phyloP scores from a whole-genome alignment of 2,329 filamentous ascomycete species.

The Talaromyces sp. region DNA sequence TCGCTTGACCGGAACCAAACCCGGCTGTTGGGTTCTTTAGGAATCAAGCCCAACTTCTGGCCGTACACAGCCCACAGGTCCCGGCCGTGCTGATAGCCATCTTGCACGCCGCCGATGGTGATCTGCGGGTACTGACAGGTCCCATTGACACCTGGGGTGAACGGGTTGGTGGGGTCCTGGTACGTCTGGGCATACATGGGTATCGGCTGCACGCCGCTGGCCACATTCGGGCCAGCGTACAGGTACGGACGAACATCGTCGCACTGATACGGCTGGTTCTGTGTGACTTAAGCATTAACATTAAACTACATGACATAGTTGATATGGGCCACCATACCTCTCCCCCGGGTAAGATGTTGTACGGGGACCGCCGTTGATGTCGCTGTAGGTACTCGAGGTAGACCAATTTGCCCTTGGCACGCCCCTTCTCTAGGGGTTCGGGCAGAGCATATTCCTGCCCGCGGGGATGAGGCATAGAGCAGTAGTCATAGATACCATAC shows the following conservation, averaged over 20 bases:
- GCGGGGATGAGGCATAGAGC: conserved; percentile 36
- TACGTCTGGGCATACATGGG: conserved; percentile 33
- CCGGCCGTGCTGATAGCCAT: conserved; percentile 33
- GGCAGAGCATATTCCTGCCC: conserved; percentile 26
- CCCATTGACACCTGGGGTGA: conserved; percentile 24
- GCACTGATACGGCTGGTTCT: conserved; percentile 35
- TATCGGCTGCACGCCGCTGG: conserved; percentile 17
- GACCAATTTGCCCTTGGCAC: conserved; percentile 25
- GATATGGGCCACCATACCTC: conserved; percentile 20
- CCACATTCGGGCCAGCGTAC: conserved; percentile 22
- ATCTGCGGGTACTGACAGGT: conserved; percentile 36
- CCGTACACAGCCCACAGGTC: conserved; percentile 31
- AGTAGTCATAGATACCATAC: conserved; percentile 34
- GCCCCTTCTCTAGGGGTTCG: conserved; percentile 20
- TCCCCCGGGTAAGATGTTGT: conserved; percentile 34
- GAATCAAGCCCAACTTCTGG: conserved; percentile 26
- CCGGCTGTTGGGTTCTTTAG: conserved; percentile 19
- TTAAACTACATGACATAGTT: neutral
- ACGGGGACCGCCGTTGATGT: conserved; percentile 34
- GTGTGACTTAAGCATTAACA: neutral
- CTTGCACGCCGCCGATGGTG: conserved; percentile 32
- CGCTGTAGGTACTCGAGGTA: conserved; percentile 36
- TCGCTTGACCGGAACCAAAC: conserved; percentile 35
- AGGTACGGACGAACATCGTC: conserved; percentile 32
- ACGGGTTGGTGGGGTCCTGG: conserved; percentile 30